phyloP scores from a whole-genome alignment of 768 basidiomycete species.

The Pleurotus giganteus region DNA sequence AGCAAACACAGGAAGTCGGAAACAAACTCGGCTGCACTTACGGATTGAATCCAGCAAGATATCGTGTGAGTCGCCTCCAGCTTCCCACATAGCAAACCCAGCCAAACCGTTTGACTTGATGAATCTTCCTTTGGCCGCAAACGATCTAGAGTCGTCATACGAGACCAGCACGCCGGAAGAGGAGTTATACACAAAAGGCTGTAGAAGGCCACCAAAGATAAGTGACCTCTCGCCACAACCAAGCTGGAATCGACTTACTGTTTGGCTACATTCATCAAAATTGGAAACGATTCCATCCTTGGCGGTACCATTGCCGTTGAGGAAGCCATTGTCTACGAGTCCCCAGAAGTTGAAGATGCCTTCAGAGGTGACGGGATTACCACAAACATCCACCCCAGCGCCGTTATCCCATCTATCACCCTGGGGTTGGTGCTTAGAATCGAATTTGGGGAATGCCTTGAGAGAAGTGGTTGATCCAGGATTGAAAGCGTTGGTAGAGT shows the following conservation, averaged over 20 bases:
- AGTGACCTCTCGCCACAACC: neutral
- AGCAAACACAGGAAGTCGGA: neutral
- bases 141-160: conserved; percentile 63
- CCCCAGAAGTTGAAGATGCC: conserved; percentile 68
- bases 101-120: conserved; percentile 51
- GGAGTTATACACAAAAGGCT: conserved; percentile 68
- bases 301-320: conserved; percentile 42
- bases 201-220: conserved; percentile 25
- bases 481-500: conserved; percentile 31
- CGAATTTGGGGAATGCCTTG: conserved; percentile 52
- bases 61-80: conserved; percentile 63
- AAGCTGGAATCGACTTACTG: conserved; percentile 40
- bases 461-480: conserved; percentile 28
- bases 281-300: conserved; percentile 44
- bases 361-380: conserved; percentile 45
- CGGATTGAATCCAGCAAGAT: conserved; percentile 60
- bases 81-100: conserved; percentile 75
- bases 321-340: conserved; percentile 53
- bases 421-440: conserved; percentile 35
- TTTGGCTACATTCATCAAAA: conserved; percentile 71
- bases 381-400: conserved; percentile 54
- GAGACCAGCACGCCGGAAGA: conserved; percentile 55
- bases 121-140: conserved; percentile 58
- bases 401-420: conserved; percentile 60
- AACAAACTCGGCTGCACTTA: conserved; percentile 18